Evolutionary conservation across 257 asterid species (phyloP), one percentile per base, ranked within the genome.

Genomic region (Salvia miltiorrhiza): DNA sequence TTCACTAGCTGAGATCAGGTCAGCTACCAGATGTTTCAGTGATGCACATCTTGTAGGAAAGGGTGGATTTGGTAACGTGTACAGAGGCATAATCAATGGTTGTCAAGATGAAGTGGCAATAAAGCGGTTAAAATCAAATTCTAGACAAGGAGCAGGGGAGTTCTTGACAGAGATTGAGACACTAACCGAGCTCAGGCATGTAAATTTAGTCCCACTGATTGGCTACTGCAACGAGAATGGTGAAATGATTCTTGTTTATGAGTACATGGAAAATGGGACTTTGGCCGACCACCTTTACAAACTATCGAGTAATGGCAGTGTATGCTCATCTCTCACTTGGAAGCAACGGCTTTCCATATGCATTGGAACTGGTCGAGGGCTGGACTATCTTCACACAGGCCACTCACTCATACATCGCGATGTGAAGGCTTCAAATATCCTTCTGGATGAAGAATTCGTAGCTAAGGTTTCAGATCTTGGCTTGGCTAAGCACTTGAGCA

Each of bases 71-170:
- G 71, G 71, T 35, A 33, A 32, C 0, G 71, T 67, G 12, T 67
- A 67, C 45, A 81, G 55, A 54, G 84, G 84, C 26, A 39, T 21
- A 0, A 53, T 67, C 9, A 16, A 53, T 13, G 7, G 2, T 9
- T 10, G 45, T 5, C 0, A 1, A 0, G 62, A 55, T 1, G 2
- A 12, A 5, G 62, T 55, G 62, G 62, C 62, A 0, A 55, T 55
- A 55, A 55, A 55, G 69, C 47, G 80, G 16, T 23, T 55, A 23
- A 77, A 72, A 43, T 57, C 50, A 10, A 77, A 69, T 65, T 82
- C 87, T 1, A 76, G 20, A 17, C 90, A 85, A 63, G 88, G 90
- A 10, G 79, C 53, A 13, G 70, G 1, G 0, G 85, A 80, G 71
- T 85, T 80, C 60, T 43, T 67, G 77, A 76, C 39, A 14, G 77